These are phyloP conservation scores for Pyrenophora tritici-repentis DNA, from an alignment of 2,329 filamentous ascomycete genomes.

Conservation along the genomic window DNA sequence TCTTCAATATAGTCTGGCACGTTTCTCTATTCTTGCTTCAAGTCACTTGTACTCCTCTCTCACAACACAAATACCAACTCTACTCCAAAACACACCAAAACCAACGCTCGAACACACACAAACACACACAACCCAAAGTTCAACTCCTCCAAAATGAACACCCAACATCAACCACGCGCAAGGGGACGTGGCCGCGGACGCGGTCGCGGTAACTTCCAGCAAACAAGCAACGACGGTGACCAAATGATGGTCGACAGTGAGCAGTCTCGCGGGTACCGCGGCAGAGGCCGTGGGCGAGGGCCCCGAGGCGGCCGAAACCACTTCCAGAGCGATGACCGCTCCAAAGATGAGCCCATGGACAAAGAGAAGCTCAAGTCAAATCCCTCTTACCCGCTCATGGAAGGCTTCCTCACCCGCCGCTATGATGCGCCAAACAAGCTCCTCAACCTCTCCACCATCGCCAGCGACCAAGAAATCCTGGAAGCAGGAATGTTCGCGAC, in stretches of 20 bases:
- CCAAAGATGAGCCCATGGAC: slow-evolving; percentile 72
- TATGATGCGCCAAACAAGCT: slow-evolving; percentile 75
- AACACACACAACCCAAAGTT: neutral
- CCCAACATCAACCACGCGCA: slow-evolving; percentile 17
- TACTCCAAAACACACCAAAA: neutral
- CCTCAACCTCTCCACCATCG: slow-evolving; percentile 80
- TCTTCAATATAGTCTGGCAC: slow-evolving; percentile 1
- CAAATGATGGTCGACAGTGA: slow-evolving; percentile 21
- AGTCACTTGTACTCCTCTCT: neutral
- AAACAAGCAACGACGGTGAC: slow-evolving; percentile 14
- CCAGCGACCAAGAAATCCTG: slow-evolving; percentile 71
- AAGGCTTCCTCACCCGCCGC: slow-evolving; percentile 71
- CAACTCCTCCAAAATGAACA: slow-evolving; percentile 2
- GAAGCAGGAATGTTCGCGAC: slow-evolving; percentile 76
- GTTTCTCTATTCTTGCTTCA: slow-evolving; percentile 3
- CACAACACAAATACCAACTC: neutral
- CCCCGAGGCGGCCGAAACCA: slow-evolving; percentile 18
- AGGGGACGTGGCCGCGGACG: slow-evolving; percentile 27
- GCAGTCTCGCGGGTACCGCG: slow-evolving; percentile 17
- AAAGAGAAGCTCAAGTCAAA: slow-evolving; percentile 22
- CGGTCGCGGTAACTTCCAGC: slow-evolving; percentile 11
- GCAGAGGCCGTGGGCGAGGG: slow-evolving; percentile 24
- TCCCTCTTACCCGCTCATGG: slow-evolving; percentile 65
- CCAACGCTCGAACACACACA: neutral
- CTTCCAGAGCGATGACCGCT: slow-evolving; percentile 51